phyloP scores from a whole-genome alignment of 306 rosid species.

The Sophora flavescens region DNA sequence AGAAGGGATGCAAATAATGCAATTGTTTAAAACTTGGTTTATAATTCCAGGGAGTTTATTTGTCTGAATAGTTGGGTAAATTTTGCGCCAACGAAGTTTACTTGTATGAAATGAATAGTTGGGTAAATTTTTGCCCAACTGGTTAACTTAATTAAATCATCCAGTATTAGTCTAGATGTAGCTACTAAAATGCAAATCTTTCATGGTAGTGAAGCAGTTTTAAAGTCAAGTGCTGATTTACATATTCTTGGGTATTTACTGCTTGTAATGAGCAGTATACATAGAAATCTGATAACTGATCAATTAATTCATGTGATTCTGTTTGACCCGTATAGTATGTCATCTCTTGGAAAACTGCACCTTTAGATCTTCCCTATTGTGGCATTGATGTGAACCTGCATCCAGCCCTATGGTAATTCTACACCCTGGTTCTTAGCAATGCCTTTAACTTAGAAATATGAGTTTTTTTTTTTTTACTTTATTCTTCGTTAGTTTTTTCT shows the following conservation, averaged over 20 bases:
- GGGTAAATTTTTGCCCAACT: background rate
- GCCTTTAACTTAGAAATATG: background rate
- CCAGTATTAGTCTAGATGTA: background rate
- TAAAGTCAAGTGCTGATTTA: constrained; percentile 3
- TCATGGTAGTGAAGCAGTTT: background rate
- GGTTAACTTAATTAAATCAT: background rate
- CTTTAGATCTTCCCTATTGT: background rate
- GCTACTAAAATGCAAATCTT: background rate
- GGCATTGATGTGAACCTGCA: constrained; percentile 13
- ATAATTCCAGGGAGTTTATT: constrained; percentile 14
- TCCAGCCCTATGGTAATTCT: constrained; percentile 5
- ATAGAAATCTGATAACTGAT: background rate
- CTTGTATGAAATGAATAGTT: constrained; percentile 20
- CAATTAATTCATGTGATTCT: background rate
- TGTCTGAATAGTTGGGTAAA: constrained; percentile 13
- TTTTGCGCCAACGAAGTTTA: background rate
- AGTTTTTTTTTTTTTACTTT: background rate
- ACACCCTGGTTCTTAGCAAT: background rate
- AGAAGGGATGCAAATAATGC: constrained; percentile 1
- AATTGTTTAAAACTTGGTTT: background rate
- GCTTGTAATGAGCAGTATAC: constrained; percentile 1
- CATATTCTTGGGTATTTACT: constrained; percentile 6
- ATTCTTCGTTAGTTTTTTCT: too few relatives aligned
- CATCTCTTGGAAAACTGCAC: constrained; percentile 10
- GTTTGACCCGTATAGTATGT: background rate